Base-by-base conservation (phyloP, 371 early-diverging fungal species). In the Mortierella sp. region DNA sequence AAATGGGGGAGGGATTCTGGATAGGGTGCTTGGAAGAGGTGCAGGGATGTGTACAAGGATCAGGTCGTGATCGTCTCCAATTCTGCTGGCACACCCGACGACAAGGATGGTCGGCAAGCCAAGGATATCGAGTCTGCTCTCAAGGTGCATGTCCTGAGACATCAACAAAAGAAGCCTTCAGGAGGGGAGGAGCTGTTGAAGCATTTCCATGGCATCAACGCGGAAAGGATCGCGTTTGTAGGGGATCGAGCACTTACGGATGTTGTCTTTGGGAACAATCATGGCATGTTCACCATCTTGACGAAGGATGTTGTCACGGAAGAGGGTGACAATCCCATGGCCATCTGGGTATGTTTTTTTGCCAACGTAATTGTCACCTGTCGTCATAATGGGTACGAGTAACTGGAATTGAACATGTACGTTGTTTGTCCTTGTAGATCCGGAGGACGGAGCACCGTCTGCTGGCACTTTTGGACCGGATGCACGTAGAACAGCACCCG, bases 161-260 rank as follows among this genome's bases (percentile, higher is more conserved):
- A 92, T 41, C 51, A 39, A 3, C 71, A 78, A 28, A 89, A 96
- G 84, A 97, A 97, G 73, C 97, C 97, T 0, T 83, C 83, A 0
- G 93, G 95, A 19, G 95, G 91, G 0, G 64, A 80, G 3, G 85
- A 83, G 30, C 79, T 95, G 0, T 39, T 83, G 23, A 50, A 43
- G 1, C 71, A 79, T 24, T 81, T 89, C 31, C 48, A 66, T 10
- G 45, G 61, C 64, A 30, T 78, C 58, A 26, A 59, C 9, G 80
- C 89, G 0, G 26, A 48, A 0, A 66, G 87, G 48, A 83, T 93
- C 10, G 94, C 90, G 0, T 86, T 96, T 51, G 91, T 95, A 0
- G 98, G 98, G 8, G 98, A 97, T 67, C 88, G 98, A 2, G 79
- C 95, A 19, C 67, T 94, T 24, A 98, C 98, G 0, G 98, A 98